Conservation (phyloP, 2,329 filamentous ascomycete species). For the Claviceps humidiphila region DNA sequence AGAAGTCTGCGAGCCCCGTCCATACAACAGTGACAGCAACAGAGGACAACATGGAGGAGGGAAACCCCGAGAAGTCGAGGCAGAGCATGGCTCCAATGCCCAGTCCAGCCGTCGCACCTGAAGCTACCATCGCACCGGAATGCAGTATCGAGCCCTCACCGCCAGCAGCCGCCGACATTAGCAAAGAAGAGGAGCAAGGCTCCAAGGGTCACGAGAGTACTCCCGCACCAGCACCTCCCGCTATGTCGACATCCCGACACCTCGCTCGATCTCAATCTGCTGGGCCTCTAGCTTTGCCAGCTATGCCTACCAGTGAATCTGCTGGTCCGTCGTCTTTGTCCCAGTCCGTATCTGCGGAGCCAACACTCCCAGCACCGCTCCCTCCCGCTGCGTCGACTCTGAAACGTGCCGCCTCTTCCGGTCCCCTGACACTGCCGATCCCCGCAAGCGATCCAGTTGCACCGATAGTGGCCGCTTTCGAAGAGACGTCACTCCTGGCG, state of each 20-base stretch:
- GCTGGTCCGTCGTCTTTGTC: conserved; percentile 28
- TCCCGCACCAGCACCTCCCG: background rate
- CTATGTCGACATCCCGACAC: conserved; percentile 11
- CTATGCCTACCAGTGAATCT: conserved; percentile 36
- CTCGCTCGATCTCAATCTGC: conserved; percentile 24
- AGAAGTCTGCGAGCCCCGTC: conserved; percentile 19
- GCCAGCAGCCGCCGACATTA: background rate
- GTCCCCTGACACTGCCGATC: conserved; percentile 20
- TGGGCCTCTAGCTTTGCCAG: conserved; percentile 23
- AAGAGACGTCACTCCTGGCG: conserved; percentile 19
- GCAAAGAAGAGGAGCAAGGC: background rate
- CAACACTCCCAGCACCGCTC: conserved; percentile 6
- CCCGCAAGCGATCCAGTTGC: conserved; percentile 35
- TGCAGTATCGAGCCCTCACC: background rate
- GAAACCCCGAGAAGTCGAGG: background rate
- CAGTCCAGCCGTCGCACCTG: conserved; percentile 6
- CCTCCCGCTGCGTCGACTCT: conserved; percentile 23
- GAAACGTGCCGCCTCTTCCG: conserved; percentile 25
- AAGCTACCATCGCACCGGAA: background rate
- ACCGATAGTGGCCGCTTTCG: conserved; percentile 13
- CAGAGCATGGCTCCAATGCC: background rate
- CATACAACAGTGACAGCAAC: background rate
- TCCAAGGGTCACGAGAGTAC: background rate
- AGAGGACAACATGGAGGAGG: background rate
- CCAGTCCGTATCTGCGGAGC: conserved; percentile 11